Evolutionary conservation across 495 filamentous ascomycete genomes (phyloP).

Genomic region (Lasiosphaeris hirsuta): DNA sequence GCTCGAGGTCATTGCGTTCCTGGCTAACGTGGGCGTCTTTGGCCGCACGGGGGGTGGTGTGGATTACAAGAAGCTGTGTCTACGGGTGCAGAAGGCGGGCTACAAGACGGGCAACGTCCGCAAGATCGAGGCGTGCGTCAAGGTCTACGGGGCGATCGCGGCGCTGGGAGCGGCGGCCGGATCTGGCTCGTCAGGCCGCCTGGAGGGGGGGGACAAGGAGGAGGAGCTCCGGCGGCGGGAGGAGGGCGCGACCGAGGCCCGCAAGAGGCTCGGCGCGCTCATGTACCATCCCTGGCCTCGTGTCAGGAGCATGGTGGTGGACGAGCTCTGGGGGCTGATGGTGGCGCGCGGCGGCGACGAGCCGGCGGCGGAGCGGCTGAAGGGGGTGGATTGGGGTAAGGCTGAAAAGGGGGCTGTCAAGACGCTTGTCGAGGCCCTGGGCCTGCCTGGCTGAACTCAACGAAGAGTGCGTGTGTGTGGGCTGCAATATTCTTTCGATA

Average conservation of each 20-base stretch:
- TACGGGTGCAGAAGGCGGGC: constrained; percentile 69
- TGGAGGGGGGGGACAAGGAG: neutral
- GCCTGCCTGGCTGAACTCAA: constrained; percentile 7
- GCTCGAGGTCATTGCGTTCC: constrained; percentile 69
- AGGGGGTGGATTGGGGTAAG: constrained; percentile 41
- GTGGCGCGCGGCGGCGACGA: constrained; percentile 5
- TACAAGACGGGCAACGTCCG: constrained; percentile 76
- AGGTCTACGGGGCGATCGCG: constrained; percentile 67
- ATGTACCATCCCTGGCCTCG: constrained; percentile 48
- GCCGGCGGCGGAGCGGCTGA: constrained; percentile 24
- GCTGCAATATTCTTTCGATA: neutral
- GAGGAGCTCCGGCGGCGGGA: constrained; percentile 15
- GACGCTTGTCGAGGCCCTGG: constrained; percentile 31
- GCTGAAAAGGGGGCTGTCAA: constrained; percentile 36
- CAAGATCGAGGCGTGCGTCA: constrained; percentile 73
- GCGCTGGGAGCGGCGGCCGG: constrained; percentile 13
- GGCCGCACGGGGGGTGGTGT: constrained; percentile 14
- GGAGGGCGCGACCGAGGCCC: constrained; percentile 33
- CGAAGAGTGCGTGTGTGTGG: neutral
- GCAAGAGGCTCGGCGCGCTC: constrained; percentile 42
- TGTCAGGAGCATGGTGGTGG: constrained; percentile 41
- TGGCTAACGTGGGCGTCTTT: constrained; percentile 59
- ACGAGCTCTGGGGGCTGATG: constrained; percentile 44
- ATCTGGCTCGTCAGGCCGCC: constrained; percentile 2
- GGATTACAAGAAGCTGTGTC: constrained; percentile 56